These are phyloP conservation scores for Globisporangium viniferum DNA, from an alignment of 352 stramenopile genomes.

Conservation along the genomic window DNA sequence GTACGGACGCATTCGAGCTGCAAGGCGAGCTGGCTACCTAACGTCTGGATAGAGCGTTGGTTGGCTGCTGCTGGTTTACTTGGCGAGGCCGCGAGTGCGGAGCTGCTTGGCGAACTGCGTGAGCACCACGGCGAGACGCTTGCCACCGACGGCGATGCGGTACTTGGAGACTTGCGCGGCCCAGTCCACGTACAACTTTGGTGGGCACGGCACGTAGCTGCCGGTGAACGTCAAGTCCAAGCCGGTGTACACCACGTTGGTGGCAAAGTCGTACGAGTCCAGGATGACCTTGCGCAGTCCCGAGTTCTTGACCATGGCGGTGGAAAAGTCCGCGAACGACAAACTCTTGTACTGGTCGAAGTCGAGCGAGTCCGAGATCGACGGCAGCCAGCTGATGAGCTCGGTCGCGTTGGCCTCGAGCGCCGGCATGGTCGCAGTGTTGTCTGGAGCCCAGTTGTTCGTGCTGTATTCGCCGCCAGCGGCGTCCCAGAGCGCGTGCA, in stretches of 20 bases:
- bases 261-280: slow-evolving; percentile 45
- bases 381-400: slow-evolving; percentile 36
- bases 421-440: slow-evolving; percentile 12
- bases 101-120: slow-evolving; percentile 55
- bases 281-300: slow-evolving; percentile 30
- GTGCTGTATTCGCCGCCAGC: slow-evolving; percentile 43
- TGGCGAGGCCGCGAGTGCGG: slow-evolving; percentile 29
- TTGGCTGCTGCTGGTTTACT: slow-evolving; percentile 9
- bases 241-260: slow-evolving; percentile 32
- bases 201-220: slow-evolving; percentile 19
- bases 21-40: background rate
- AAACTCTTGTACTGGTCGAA: slow-evolving; percentile 36
- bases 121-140: slow-evolving; percentile 50
- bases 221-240: slow-evolving; percentile 30
- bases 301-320: slow-evolving; percentile 25
- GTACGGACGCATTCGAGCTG: background rate
- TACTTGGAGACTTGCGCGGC: slow-evolving; percentile 35
- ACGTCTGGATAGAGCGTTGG: background rate
- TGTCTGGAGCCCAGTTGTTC: slow-evolving; percentile 47
- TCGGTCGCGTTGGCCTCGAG: slow-evolving; percentile 41
- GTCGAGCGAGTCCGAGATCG: slow-evolving; percentile 33
- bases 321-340: slow-evolving; percentile 34
- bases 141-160: slow-evolving; percentile 44
- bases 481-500: slow-evolving; percentile 64
- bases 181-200: slow-evolving; percentile 31